Evolutionary conservation across 2,329 filamentous ascomycete species (phyloP), one percentile per base, ranked within the genome.

Genomic region (Epichloe elymi): DNA sequence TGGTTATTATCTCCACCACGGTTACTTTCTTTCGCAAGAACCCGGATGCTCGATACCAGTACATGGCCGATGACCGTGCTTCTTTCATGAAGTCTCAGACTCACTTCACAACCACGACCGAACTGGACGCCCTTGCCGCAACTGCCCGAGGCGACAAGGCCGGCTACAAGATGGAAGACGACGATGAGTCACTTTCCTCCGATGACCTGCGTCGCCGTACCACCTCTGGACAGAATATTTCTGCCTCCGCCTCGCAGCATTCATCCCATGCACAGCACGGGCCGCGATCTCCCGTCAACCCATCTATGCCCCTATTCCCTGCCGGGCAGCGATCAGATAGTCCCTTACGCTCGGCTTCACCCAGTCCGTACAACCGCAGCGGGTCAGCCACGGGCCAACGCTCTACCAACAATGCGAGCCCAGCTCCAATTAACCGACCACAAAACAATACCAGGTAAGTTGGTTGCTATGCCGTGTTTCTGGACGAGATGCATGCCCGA

Each of bases 21-120:
- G 60, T 91, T 58, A 86, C 88, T 45, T 82, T 96, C 62, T 80
- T 88, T 65, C 87, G 88, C 55, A 94, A 94, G 78, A 94, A 96
- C 70, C 91, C 91, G 20, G 91, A 97, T 65, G 88, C 86, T 41
- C 84, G 90, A 55, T 97, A 97, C 70, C 88, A 95, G 68, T 89
- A 88, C 61, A 96, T 97, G 90, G 85, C 86, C 50, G 91, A 97
- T 62, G 91, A 97, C 67, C 85, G 91, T 60, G 88, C 88, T 48
- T 96, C 90, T 10, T 96, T 97, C 71, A 95, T 96, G 82, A 96
- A 96, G 74, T 95, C 89, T 14, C 86, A 93, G 67, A 86, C 86
- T 5, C 84, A 91, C 62, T 74, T 95, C 50, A 79, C 69, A 44
- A 71, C 75, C 15, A 88, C 85, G 4, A 95, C 89, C 7, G 90